phyloP scores from a whole-genome alignment of 805 yeast genomes.

The Blastobotrys terrestris region DNA sequence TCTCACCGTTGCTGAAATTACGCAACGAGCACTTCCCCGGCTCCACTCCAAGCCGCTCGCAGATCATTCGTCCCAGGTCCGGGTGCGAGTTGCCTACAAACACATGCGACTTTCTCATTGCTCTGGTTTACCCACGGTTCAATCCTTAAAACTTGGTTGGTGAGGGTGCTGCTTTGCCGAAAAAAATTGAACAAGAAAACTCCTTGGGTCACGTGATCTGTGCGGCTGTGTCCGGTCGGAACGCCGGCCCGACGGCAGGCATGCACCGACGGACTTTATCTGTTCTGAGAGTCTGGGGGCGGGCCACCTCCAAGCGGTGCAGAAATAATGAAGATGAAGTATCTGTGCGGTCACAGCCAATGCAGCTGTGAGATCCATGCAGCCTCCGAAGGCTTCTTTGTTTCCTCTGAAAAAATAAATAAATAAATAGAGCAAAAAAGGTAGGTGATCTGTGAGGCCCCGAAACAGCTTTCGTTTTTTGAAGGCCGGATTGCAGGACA shows the following conservation, averaged over 20 bases:
- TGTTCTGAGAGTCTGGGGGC: too few species aligned
- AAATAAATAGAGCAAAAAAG: background rate
- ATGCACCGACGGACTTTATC: too few species aligned
- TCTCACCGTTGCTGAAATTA: conserved; percentile 96
- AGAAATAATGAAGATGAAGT: too few species aligned
- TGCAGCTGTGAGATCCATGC: too few species aligned
- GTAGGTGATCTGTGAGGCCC: background rate
- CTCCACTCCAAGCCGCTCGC: conserved; percentile 84
- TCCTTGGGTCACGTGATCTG: too few species aligned
- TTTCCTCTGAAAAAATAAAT: background rate
- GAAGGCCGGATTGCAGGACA: too few species aligned
- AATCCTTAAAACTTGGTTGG: background rate
- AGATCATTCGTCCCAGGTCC: conserved; percentile 82
- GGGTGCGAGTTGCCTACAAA: conserved; percentile 97
- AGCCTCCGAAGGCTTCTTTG: background rate
- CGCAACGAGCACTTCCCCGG: conserved; percentile 89
- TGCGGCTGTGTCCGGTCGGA: too few species aligned
- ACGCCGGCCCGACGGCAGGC: too few species aligned
- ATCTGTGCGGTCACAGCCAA: too few species aligned
- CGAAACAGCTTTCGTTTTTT: too few species aligned
- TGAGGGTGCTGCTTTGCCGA: background rate
- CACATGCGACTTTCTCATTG: conserved; percentile 94
- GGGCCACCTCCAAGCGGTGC: too few species aligned
- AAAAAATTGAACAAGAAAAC: too few species aligned
- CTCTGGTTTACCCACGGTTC: background rate